Percentiles rank a stretch among this genome's conserved stretches.
Evolutionary conservation across 2,329 filamentous ascomycete species (phyloP).

Genomic region (Botrytis tulipae): DNA sequence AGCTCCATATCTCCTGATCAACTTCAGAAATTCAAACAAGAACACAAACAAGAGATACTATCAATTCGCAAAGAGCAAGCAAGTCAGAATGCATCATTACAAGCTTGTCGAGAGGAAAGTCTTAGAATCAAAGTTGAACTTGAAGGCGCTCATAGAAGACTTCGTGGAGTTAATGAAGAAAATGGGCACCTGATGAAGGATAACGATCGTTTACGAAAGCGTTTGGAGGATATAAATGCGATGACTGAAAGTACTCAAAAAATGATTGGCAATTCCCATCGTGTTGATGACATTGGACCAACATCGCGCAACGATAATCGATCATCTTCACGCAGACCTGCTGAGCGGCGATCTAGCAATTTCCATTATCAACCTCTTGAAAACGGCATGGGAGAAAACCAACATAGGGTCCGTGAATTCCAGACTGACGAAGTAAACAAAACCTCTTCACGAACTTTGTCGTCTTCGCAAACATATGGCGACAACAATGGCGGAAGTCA

Average conservation of each 20-base stretch:
- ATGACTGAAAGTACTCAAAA: background rate
- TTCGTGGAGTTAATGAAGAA: background rate
- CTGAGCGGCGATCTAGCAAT: slow-evolving; percentile 6
- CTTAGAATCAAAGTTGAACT: background rate
- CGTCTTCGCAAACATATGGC: background rate
- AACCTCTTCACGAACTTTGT: background rate
- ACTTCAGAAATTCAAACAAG: background rate
- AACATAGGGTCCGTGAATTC: background rate
- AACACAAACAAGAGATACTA: slow-evolving; percentile 5
- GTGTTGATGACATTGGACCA: background rate
- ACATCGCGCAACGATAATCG: background rate
- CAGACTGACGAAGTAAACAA: background rate
- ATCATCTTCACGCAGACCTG: slow-evolving; percentile 6
- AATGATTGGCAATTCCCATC: background rate
- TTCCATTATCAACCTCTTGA: background rate
- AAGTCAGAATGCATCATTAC: background rate
- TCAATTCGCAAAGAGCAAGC: slow-evolving; percentile 6
- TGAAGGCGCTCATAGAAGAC: background rate
- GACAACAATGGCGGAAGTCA: background rate
- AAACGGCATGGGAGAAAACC: background rate
- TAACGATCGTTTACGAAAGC: slow-evolving; percentile 13
- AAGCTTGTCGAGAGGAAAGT: background rate
- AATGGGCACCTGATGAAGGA: slow-evolving; percentile 4
- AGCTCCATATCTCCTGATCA: background rate
- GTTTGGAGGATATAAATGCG: background rate